A percentile compares a stretch with the other conserved stretches of the same genome.
Evolutionary conservation across 1,284 basidiomycete genomes (phyloP).

Genomic region (Heliocybe sulcata): DNA sequence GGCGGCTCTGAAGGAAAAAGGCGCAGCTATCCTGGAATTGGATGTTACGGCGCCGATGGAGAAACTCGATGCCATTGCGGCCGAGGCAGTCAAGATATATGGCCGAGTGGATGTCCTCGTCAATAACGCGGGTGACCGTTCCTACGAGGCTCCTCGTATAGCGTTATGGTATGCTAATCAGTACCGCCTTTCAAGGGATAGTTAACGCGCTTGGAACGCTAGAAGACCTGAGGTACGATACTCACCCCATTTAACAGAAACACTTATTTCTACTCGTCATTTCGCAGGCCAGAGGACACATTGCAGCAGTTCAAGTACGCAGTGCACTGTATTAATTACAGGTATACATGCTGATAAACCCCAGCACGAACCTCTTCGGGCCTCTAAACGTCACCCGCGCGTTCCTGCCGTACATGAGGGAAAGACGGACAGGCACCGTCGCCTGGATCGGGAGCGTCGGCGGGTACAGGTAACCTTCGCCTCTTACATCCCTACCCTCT

Average conservation of each 20-base stretch:
- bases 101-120: conserved; percentile 10
- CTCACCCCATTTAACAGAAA: background rate
- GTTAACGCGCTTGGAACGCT: background rate
- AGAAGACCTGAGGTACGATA: background rate
- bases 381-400: background rate
- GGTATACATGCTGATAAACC: background rate
- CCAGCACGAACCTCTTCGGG: background rate
- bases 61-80: background rate
- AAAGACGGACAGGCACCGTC: background rate
- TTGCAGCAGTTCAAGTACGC: background rate
- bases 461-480: background rate
- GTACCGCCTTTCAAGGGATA: background rate
- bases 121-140: conserved; percentile 6
- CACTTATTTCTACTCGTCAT: background rate
- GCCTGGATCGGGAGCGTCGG: background rate
- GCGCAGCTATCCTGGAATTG: conserved; percentile 9
- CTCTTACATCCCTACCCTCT: background rate
- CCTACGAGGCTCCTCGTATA: background rate
- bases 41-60: conserved; percentile 8
- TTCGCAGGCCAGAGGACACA: background rate
- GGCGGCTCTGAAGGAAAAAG: conserved; percentile 6
- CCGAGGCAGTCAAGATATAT: conserved; percentile 2
- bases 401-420: background rate
- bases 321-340: background rate
- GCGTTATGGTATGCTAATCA: no score